Evolutionary conservation across 2,329 filamentous ascomycete genomes (phyloP), one percentile per base, ranked within the genome.

Genomic region (Beauveria sp.): DNA sequence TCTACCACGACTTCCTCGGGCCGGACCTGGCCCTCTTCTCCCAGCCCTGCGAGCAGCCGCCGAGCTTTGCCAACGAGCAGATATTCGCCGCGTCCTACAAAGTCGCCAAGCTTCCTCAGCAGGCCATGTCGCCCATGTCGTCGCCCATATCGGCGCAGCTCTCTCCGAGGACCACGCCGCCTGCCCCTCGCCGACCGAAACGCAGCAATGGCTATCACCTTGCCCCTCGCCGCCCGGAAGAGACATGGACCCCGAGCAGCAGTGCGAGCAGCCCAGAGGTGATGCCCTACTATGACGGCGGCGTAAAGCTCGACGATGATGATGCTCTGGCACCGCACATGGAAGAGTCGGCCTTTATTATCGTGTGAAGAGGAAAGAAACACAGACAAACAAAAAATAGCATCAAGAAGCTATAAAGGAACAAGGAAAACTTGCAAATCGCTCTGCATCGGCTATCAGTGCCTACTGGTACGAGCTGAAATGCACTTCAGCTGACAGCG

Each of bases 1-100:
- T 59, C 16, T 59, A 62, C 54, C 46, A 58, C 9, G 60, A 58
- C 47, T 12, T 62, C 12, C 40, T 62, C 10, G 60, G 54, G 8
- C 46, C 53, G 10, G 54, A 58, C 9, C 47, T 62, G 53, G 38
- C 60, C 7, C 16, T 34, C 20, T 45, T 61, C n/a, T 34, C 59
- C 7, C 52, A 56, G 24, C 45, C 20, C 5, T 55, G 52, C 38
- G 49, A 18, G 20, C 46, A 58, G 20, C 60, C 53, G 9, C 14
- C 38, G 7, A 46, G 42, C 24, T 38, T 59, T 2, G 28, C 50
- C n/a, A 30, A 51, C 30, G 55, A 59, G 42, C 55, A 62, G 16
- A 59, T 62, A 18, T 62, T 62, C 55, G 61, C 61, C 40, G 55
- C 51, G 3, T 58, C 61, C 7, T 62, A 62, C 50, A 55, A 50